Percentiles rank a stretch among this genome's conserved stretches.
These are phyloP conservation scores for Dovyalis caffra DNA, from an alignment of 345 rosid genomes.

Conservation along the genomic window DNA sequence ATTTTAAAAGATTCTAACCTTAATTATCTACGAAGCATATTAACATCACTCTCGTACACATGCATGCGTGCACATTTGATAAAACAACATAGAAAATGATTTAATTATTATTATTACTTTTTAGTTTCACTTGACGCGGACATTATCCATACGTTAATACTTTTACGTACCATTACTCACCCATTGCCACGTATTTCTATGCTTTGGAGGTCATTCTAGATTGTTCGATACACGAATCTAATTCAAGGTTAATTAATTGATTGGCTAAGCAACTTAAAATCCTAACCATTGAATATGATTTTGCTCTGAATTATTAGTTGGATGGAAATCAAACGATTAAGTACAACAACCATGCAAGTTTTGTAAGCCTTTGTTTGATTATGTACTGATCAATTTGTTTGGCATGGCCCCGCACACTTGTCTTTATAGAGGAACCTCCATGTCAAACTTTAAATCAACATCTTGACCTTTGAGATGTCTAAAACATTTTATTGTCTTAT, in stretches of 20 bases:
- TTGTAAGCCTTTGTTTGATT: background rate
- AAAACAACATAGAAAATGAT: background rate
- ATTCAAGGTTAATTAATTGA: constrained; percentile 11
- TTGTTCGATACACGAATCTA: constrained; percentile 14
- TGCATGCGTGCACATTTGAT: constrained; percentile 24
- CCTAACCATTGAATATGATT: background rate
- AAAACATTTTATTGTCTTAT: background rate
- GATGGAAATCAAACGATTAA: background rate
- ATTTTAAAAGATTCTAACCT: background rate
- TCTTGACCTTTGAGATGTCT: background rate
- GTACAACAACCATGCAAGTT: background rate
- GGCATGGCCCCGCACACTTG: background rate
- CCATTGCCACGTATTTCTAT: constrained; percentile 14
- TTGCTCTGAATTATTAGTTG: background rate
- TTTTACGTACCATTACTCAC: constrained; percentile 8
- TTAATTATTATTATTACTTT: too few species aligned
- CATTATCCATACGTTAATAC: background rate
- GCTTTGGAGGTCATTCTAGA: constrained; percentile 5
- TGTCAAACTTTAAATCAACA: constrained; percentile 21
- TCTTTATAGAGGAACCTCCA: constrained; percentile 8
- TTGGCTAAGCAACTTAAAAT: background rate
- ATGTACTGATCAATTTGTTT: background rate
- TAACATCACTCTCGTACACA: constrained; percentile 4
- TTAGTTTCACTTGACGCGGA: constrained; percentile 15
- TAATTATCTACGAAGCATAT: background rate